Percentiles rank a stretch among this genome's conserved stretches.
These are phyloP conservation scores for Trypethelium eluteriae DNA, from an alignment of 495 filamentous ascomycete species.

Conservation along the genomic window DNA sequence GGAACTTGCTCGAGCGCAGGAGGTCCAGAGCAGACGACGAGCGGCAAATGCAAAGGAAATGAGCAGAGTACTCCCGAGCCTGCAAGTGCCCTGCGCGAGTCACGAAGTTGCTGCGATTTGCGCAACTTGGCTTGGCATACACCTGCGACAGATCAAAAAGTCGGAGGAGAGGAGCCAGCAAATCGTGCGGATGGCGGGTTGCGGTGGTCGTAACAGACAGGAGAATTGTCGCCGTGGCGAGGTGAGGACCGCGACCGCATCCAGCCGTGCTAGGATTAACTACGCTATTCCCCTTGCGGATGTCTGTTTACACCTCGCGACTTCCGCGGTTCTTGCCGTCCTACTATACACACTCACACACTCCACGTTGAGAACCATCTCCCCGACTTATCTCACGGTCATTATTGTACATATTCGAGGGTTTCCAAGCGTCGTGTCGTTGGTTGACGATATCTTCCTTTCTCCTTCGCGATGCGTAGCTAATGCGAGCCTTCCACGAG, in stretches of 20 bases:
- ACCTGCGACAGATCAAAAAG: neutral
- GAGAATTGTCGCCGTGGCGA: neutral
- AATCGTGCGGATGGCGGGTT: neutral
- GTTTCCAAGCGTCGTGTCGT: neutral
- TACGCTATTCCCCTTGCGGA: conserved; percentile 2
- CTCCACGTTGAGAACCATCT: neutral
- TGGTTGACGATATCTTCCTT: neutral
- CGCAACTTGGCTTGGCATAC: neutral
- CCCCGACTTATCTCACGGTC: neutral
- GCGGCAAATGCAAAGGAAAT: neutral
- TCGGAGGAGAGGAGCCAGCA: conserved; percentile 1
- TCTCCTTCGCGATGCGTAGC: neutral
- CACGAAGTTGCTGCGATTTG: neutral
- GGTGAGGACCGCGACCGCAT: neutral
- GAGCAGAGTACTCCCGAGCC: neutral
- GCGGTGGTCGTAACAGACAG: neutral
- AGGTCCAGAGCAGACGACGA: neutral
- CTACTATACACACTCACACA: neutral
- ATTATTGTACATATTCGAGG: neutral
- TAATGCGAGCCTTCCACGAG: neutral
- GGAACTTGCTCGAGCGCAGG: neutral
- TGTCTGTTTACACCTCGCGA: conserved; percentile 11
- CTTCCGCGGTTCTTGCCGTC: conserved; percentile 5
- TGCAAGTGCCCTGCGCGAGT: neutral
- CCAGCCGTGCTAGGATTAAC: no score